phyloP scores from a whole-genome alignment of 495 filamentous ascomycete genomes.

The Aspergillus heteromorphus region DNA sequence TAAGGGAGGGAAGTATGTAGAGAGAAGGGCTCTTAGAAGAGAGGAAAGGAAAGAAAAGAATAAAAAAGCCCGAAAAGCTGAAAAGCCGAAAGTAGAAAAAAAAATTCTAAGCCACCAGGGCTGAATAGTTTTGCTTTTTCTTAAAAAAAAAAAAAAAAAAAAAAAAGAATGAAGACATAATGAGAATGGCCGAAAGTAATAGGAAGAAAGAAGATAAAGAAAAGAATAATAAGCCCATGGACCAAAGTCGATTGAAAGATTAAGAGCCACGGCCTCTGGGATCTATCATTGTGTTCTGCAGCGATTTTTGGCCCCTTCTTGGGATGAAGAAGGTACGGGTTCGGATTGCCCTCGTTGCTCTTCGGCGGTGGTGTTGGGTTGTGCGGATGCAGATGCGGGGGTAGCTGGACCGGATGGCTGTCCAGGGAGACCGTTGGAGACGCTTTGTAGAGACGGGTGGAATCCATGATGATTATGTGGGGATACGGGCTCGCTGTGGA shows the following conservation, averaged over 20 bases:
- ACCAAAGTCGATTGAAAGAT: not conserved
- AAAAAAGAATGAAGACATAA: not conserved
- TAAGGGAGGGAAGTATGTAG: too few species aligned
- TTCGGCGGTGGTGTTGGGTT: not conserved
- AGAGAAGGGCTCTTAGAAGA: too few species aligned
- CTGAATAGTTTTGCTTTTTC: too few species aligned
- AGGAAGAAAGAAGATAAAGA: not conserved
- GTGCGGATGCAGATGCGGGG: not conserved
- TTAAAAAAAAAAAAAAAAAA: not conserved
- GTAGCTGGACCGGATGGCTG: too few species aligned
- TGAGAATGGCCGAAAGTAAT: not conserved
- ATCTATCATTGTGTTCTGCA: conserved; percentile 3
- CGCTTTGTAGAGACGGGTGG: not conserved
- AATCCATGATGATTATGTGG: not conserved
- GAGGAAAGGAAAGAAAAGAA: too few species aligned
- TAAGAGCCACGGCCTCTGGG: too few species aligned
- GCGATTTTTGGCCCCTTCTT: not conserved
- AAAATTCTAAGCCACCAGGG: too few species aligned
- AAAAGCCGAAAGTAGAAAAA: too few species aligned
- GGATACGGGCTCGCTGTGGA: not conserved
- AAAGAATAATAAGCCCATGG: not conserved
- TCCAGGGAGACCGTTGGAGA: not conserved
- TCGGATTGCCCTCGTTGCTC: not conserved
- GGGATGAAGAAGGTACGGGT: not conserved
- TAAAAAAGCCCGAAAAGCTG: too few species aligned